A percentile compares a stretch with the other conserved stretches of the same genome.
phyloP scores from a whole-genome alignment of 228 moss, liverwort and hornwort genomes.

The Sphagnum fallax region DNA sequence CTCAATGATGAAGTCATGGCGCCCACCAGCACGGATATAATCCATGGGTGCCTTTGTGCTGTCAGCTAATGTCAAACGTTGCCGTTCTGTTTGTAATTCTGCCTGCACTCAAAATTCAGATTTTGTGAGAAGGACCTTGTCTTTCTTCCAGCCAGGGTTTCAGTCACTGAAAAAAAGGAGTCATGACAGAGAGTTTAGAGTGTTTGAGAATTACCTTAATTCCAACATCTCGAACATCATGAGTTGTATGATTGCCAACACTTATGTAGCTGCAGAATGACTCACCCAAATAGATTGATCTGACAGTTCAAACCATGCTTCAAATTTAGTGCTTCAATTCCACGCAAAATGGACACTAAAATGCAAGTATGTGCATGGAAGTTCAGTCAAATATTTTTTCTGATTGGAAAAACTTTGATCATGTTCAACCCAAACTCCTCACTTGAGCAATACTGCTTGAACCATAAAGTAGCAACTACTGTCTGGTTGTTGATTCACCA shows the following conservation, averaged over 20 bases:
- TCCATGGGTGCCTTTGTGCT: slow-evolving; percentile 83
- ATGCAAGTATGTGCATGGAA: too few relatives aligned
- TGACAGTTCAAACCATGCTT: slow-evolving; percentile 16
- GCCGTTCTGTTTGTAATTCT: slow-evolving; percentile 88
- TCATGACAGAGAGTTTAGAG: not conserved
- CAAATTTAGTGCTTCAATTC: not conserved
- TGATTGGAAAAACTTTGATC: not conserved
- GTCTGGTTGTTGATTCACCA: too few relatives aligned
- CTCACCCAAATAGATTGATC: slow-evolving; percentile 95
- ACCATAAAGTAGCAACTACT: too few relatives aligned
- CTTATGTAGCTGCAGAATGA: slow-evolving; percentile 97
- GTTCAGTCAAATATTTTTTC: not conserved
- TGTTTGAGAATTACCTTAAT: slow-evolving; percentile 54
- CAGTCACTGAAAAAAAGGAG: too few relatives aligned
- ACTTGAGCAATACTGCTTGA: too few relatives aligned
- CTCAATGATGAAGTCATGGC: slow-evolving; percentile 97
- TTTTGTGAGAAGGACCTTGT: not conserved
- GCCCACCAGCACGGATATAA: slow-evolving; percentile 78
- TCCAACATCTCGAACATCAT: slow-evolving; percentile 95
- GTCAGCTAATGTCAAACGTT: slow-evolving; percentile 75
- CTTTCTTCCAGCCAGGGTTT: too few relatives aligned
- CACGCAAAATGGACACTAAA: not conserved
- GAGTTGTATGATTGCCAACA: slow-evolving; percentile 88
- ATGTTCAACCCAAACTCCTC: too few relatives aligned
- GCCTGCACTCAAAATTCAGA: slow-evolving; percentile 43